A percentile compares a stretch with the other conserved stretches of the same genome.
phyloP scores from a whole-genome alignment of 129 eudicot species.

The Pulicaria dysenterica region DNA sequence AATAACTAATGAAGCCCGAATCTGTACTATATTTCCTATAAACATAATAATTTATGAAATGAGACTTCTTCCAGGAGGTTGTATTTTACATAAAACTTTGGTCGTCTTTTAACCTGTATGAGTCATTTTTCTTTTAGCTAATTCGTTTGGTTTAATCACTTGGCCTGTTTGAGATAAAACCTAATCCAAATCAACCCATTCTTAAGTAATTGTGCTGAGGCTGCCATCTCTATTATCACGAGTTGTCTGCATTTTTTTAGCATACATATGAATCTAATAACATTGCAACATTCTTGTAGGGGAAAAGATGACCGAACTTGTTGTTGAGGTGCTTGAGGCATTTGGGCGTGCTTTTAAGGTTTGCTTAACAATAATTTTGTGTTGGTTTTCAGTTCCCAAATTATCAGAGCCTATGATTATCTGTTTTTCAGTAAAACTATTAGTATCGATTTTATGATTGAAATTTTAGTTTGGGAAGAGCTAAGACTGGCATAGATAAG shows the following conservation, averaged over 20 bases:
- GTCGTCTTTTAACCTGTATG: not conserved
- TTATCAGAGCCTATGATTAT: too few species aligned
- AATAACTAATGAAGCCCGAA: too few species aligned
- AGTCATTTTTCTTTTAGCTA: not conserved
- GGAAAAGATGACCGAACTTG: slow-evolving; percentile 49
- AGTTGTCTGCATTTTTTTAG: not conserved
- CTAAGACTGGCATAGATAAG: too few species aligned
- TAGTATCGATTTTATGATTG: too few species aligned
- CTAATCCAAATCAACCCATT: not conserved
- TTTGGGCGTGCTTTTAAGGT: slow-evolving; percentile 83
- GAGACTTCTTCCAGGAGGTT: not conserved
- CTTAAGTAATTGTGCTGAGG: not conserved
- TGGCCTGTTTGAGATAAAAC: not conserved
- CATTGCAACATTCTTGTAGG: slow-evolving; percentile 40
- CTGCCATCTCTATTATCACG: not conserved
- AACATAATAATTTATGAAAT: too few species aligned
- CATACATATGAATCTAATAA: slow-evolving; percentile 4
- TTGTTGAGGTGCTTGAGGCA: slow-evolving; percentile 75
- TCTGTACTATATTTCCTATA: too few species aligned
- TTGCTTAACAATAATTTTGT: not conserved
- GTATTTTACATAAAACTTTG: not conserved
- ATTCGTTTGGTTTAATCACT: not conserved
- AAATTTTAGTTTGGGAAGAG: too few species aligned
- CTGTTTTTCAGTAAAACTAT: too few species aligned
- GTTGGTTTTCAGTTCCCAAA: not conserved